A percentile compares a stretch with the other conserved stretches of the same genome.
Conservation (phyloP, 1,139 yeast genomes). For the Taphrina pruni region DNA sequence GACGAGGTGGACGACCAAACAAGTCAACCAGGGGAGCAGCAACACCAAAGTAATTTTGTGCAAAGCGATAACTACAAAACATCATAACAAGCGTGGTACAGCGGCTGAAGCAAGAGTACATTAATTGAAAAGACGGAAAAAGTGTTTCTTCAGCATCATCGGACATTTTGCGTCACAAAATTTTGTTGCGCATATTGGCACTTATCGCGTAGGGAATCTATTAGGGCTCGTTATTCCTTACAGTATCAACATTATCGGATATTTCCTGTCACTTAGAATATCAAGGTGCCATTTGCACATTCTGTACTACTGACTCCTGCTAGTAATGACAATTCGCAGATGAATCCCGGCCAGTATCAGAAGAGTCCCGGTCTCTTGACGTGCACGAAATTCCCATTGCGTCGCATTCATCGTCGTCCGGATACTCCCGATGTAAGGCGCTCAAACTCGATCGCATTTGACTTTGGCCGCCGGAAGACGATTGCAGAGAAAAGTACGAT, state of each 20-base stretch:
- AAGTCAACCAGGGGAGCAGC: constrained; percentile 21
- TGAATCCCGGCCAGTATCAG: neutral
- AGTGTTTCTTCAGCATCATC: constrained; percentile 20
- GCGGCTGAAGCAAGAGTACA: constrained; percentile 21
- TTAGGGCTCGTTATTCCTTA: constrained; percentile 8
- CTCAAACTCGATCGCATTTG: constrained; percentile 1
- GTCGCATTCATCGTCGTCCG: neutral
- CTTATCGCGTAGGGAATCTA: neutral
- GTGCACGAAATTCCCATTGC: neutral
- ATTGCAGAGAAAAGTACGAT: neutral
- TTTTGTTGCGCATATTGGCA: constrained; percentile 11
- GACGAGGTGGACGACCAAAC: constrained; percentile 16
- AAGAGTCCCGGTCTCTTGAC: too few species aligned
- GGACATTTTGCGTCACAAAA: constrained; percentile 7
- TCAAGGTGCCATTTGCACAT: neutral
- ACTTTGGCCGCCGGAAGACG: too few species aligned
- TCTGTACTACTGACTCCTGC: constrained; percentile 3
- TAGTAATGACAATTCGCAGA: neutral
- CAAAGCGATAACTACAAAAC: constrained; percentile 5
- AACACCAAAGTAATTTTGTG: constrained; percentile 11
- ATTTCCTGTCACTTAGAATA: neutral
- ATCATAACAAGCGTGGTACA: constrained; percentile 14
- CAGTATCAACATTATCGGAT: constrained; percentile 3
- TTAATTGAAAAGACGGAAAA: constrained; percentile 23
- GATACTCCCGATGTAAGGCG: neutral